Percentiles rank a stretch among this genome's conserved stretches.
These are phyloP conservation scores for Nematodospora valgi DNA, from an alignment of 805 yeast species.

Conservation along the genomic window DNA sequence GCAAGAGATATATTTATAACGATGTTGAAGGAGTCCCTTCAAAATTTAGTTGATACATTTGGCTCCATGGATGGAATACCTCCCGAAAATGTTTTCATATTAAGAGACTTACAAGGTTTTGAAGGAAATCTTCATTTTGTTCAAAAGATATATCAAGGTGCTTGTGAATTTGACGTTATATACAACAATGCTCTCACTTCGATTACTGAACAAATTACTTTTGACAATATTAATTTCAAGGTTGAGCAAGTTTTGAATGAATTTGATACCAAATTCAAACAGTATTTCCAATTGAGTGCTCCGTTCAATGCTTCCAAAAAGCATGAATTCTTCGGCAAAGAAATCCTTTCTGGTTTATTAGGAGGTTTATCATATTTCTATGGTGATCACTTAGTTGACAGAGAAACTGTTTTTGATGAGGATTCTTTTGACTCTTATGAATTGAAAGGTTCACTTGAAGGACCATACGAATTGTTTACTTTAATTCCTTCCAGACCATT, in stretches of 20 bases:
- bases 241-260: slow-evolving; percentile 28
- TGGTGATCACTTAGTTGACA: slow-evolving; percentile 81
- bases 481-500: slow-evolving; percentile 90
- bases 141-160: slow-evolving; percentile 73
- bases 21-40: slow-evolving; percentile 66
- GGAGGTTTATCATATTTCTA: slow-evolving; percentile 90
- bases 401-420: slow-evolving; percentile 64
- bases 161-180: slow-evolving; percentile 68
- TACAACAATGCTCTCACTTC: slow-evolving; percentile 49
- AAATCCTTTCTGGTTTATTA: slow-evolving; percentile 72
- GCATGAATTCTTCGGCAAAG: slow-evolving; percentile 64
- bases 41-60: slow-evolving; percentile 32
- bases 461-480: slow-evolving; percentile 74
- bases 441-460: slow-evolving; percentile 59
- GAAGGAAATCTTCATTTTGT: slow-evolving; percentile 77
- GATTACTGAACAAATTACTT: slow-evolving; percentile 32
- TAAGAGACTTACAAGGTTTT: slow-evolving; percentile 57
- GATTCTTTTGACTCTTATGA: slow-evolving; percentile 58
- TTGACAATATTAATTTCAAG: slow-evolving; percentile 31
- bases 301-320: slow-evolving; percentile 48
- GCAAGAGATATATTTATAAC: slow-evolving; percentile 74
- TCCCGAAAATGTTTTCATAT: slow-evolving; percentile 46
- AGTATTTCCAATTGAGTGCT: slow-evolving; percentile 46
- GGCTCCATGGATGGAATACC: slow-evolving; percentile 30
- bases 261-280: slow-evolving; percentile 53